Percentiles rank a stretch among this genome's conserved stretches.
These are phyloP conservation scores for Metrosideros polymorpha DNA, from an alignment of 441 rosid species.

Conservation along the genomic window DNA sequence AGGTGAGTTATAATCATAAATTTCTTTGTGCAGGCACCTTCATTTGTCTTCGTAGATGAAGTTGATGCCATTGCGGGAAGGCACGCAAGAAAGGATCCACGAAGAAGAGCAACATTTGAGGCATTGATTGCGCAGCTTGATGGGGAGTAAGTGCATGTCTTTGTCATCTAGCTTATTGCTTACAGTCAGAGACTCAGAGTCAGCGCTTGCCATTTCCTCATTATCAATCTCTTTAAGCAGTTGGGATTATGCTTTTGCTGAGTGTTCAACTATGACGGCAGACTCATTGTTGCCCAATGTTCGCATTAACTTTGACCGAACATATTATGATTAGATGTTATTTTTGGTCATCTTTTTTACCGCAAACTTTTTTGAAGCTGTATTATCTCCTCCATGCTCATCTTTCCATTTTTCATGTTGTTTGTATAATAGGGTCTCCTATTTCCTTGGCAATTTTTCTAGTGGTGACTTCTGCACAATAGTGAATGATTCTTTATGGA, in stretches of 20 bases:
- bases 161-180: background rate
- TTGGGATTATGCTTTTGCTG: background rate
- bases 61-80: slow-evolving; percentile 98
- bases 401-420: background rate
- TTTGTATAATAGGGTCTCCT: background rate
- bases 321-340: background rate
- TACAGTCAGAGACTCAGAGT: background rate
- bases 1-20: background rate
- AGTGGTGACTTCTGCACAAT: background rate
- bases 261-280: background rate
- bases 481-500: background rate
- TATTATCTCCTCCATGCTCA: background rate
- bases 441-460: background rate
- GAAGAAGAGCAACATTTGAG: slow-evolving; percentile 80
- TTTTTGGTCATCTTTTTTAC: background rate
- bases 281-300: background rate
- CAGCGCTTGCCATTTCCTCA: background rate
- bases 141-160: slow-evolving; percentile 72
- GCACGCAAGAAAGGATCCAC: slow-evolving; percentile 83
- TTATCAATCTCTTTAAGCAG: background rate
- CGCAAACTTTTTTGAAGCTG: background rate
- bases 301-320: background rate
- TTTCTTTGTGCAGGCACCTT: slow-evolving; percentile 68
- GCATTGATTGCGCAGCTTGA: slow-evolving; percentile 91
- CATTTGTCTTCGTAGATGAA: slow-evolving; percentile 95